Evolutionary conservation across 1,284 basidiomycete species (phyloP).

Genomic region (Stygiomarasmius scandens): DNA sequence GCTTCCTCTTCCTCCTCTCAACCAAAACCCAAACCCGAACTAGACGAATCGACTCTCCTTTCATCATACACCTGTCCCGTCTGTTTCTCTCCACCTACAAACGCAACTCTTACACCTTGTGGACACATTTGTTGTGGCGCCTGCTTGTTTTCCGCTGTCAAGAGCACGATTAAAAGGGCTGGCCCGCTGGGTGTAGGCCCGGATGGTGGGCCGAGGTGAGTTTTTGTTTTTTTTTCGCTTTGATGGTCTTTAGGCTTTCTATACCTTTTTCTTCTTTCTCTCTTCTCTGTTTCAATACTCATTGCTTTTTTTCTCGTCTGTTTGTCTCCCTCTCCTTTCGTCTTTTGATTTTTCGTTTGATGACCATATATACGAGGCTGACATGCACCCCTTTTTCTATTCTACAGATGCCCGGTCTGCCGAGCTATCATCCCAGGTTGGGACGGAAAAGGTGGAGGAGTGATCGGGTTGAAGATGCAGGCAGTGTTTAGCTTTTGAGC

Average conservation of each 20-base stretch:
- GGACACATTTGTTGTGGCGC: slow-evolving; percentile 77
- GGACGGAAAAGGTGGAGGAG: slow-evolving; percentile 67
- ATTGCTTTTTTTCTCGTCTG: slow-evolving; percentile 8
- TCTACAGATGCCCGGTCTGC: slow-evolving; percentile 62
- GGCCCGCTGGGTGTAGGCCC: slow-evolving; percentile 25
- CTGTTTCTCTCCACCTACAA: slow-evolving; percentile 73
- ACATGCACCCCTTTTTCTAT: too few relatives aligned
- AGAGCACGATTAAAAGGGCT: slow-evolving; percentile 58
- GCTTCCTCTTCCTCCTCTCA: not conserved
- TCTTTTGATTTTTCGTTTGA: too few relatives aligned
- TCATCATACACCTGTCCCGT: slow-evolving; percentile 74
- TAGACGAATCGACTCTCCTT: slow-evolving; percentile 39
- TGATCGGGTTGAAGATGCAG: slow-evolving; percentile 58
- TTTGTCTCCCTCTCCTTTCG: too few relatives aligned
- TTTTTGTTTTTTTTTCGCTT: slow-evolving; percentile 12
- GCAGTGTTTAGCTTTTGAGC: slow-evolving; percentile 27
- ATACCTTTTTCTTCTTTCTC: too few relatives aligned
- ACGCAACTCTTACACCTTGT: slow-evolving; percentile 76
- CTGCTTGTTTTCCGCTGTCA: slow-evolving; percentile 75
- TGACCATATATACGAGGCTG: too few relatives aligned
- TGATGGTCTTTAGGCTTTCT: too few relatives aligned
- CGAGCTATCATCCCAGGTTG: slow-evolving; percentile 61
- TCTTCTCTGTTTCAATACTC: slow-evolving; percentile 7
- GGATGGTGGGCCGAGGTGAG: slow-evolving; percentile 47
- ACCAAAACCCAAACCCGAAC: not conserved